Evolutionary conservation across 2,329 filamentous ascomycete species (phyloP), one percentile per base, ranked within the genome.

Genomic region (Apiospora arundinis): DNA sequence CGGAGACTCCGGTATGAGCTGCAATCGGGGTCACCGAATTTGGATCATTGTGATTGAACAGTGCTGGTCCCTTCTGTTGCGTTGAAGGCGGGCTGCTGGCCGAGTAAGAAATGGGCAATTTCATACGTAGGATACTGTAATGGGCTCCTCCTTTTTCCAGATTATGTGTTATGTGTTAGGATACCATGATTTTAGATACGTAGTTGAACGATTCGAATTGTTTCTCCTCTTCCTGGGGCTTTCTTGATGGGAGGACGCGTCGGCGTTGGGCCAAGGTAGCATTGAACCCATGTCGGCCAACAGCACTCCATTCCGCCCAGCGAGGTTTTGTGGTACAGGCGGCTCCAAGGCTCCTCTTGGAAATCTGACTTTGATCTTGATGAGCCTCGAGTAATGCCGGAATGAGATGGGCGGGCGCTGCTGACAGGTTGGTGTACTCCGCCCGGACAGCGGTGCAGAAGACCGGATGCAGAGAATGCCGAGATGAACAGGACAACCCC

Each of bases 351-450:
- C 32, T 32, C 49, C n/a, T 16, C 28, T 28, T 37, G 3, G 52
- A 40, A 48, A 48, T 48, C 45, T n/a, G 18, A n/a, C 18, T n/a
- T 48, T n/a, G 32, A 63, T 63, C 32, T 60, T 56, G 49, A 56
- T 37, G 28, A 21, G 52, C 2, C 48, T 60, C 25, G 25, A 37
- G 28, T 9, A 37, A 32, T 60, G 28, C 52, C 52, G 52, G 16
- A 23, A 28, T 56, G 49, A 23, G 49, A 25, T 14, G 21, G 8
- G 8, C 16, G 49, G 4, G 25, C 25, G 23, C 6, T 8, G n/a
- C n/a, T 42, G 40, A 2, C 4, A 4, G 8, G 40, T 9, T 23
- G 11, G 4, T 12, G 1, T 28, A 28, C 49, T 56, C 49, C 25
- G 49, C 49, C 23, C 12, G 23, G 25, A 14, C 7, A 18, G 56